Percentiles rank a stretch among this genome's conserved stretches.
These are phyloP conservation scores for Arthrocladium fulminans DNA, from an alignment of 2,329 filamentous ascomycete species.

Conservation along the genomic window DNA sequence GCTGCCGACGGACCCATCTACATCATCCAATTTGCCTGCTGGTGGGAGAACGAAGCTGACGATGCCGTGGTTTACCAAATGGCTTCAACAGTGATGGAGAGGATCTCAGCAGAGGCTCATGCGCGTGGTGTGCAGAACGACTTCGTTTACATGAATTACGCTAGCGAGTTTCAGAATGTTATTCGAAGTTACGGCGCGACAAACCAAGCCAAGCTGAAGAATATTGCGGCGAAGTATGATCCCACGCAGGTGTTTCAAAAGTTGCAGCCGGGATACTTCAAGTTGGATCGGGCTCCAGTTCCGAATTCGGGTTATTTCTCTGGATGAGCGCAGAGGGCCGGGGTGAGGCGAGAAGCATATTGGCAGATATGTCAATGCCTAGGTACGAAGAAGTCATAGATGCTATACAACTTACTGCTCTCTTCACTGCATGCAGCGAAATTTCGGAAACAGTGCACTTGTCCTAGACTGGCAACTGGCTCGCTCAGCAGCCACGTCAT, in stretches of 20 bases:
- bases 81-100: background rate
- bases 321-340: no score
- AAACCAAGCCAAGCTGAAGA: background rate
- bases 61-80: background rate
- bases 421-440: no score
- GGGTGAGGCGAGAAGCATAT: no score
- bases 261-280: background rate
- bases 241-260: background rate
- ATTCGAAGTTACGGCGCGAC: background rate
- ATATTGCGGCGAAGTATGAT: background rate
- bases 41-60: background rate
- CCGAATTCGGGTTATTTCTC: no score
- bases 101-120: background rate
- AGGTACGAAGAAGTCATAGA: no score
- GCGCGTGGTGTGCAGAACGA: background rate
- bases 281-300: conserved; percentile 7
- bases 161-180: background rate
- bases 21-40: background rate
- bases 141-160: background rate
- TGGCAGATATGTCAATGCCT: no score
- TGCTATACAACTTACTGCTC: no score
- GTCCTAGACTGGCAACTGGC: no score
- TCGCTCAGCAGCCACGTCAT: no score
- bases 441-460: no score
- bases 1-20: background rate